Percentiles rank a stretch among this genome's conserved stretches.
These are phyloP conservation scores for Neurospora sp. DNA, from an alignment of 495 filamentous ascomycete species.

Conservation along the genomic window DNA sequence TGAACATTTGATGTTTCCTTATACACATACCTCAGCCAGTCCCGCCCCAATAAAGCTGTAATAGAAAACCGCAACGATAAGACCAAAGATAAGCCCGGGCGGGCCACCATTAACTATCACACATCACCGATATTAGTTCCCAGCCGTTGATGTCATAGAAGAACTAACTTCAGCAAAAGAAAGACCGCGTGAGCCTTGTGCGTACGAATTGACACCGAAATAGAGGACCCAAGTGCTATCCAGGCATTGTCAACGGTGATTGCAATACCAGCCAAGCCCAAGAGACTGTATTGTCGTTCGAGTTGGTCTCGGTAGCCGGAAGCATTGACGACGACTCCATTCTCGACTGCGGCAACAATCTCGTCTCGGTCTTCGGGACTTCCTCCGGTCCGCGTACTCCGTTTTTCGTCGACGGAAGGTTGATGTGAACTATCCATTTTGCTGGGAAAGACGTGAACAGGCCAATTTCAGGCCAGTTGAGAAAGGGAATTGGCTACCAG, in stretches of 20 bases:
- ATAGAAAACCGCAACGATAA: conserved; percentile 35
- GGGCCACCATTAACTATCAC: conserved; percentile 44
- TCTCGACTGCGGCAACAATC: conserved; percentile 24
- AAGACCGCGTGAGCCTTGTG: no score
- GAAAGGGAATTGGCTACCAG: background rate
- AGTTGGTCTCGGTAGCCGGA: conserved; percentile 48
- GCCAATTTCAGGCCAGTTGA: background rate
- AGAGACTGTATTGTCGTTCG: conserved; percentile 43
- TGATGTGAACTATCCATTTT: background rate
- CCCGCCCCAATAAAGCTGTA: conserved; percentile 36
- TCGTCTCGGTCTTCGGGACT: conserved; percentile 11
- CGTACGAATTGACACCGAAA: conserved; percentile 44
- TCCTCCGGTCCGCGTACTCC: background rate
- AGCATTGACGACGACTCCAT: conserved; percentile 37
- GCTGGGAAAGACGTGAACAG: background rate
- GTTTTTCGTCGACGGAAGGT: background rate
- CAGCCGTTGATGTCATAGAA: background rate
- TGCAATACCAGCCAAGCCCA: conserved; percentile 41
- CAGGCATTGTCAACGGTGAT: conserved; percentile 47
- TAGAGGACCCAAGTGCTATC: conserved; percentile 43
- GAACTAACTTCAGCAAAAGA: background rate
- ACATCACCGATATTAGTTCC: conserved; percentile 1
- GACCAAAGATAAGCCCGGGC: conserved; percentile 46
- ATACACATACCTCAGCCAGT: conserved; percentile 27
- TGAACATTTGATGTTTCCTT: background rate